Evolutionary conservation across 768 basidiomycete species (phyloP).

Genomic region (Trametopsis cervina): DNA sequence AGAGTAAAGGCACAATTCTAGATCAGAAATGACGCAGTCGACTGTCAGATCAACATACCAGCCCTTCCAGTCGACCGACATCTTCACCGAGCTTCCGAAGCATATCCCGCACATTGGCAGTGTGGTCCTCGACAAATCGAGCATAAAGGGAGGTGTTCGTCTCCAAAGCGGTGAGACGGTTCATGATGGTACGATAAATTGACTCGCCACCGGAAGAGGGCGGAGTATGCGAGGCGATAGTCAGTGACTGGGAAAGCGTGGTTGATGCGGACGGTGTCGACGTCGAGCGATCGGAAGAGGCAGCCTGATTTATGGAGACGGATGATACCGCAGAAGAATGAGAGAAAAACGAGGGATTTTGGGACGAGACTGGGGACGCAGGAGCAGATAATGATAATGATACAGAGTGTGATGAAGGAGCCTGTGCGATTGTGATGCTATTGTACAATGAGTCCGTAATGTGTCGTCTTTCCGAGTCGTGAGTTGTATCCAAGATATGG

Average conservation of each 20-base stretch:
- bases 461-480: slow-evolving; percentile 13
- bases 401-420: slow-evolving; percentile 11
- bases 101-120: slow-evolving; percentile 63
- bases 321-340: slow-evolving; percentile 5
- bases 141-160: slow-evolving; percentile 80
- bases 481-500: slow-evolving; percentile 1
- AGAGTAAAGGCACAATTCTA: not conserved
- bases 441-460: slow-evolving; percentile 18
- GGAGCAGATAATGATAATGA: slow-evolving; percentile 8
- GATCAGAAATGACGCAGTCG: not conserved
- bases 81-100: slow-evolving; percentile 72
- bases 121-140: slow-evolving; percentile 88
- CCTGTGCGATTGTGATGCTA: slow-evolving; percentile 10
- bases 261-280: not conserved
- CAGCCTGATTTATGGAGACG: slow-evolving; percentile 4
- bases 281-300: slow-evolving; percentile 3
- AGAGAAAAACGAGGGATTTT: not conserved
- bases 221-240: slow-evolving; percentile 15
- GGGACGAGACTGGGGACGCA: not conserved
- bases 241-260: slow-evolving; percentile 7
- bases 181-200: slow-evolving; percentile 95
- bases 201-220: slow-evolving; percentile 62
- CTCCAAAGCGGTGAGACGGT: slow-evolving; percentile 80
- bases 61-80: slow-evolving; percentile 67
- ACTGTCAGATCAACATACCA: slow-evolving; percentile 40